Conservation (phyloP, 768 basidiomycete genomes). For the Russula sp. region DNA sequence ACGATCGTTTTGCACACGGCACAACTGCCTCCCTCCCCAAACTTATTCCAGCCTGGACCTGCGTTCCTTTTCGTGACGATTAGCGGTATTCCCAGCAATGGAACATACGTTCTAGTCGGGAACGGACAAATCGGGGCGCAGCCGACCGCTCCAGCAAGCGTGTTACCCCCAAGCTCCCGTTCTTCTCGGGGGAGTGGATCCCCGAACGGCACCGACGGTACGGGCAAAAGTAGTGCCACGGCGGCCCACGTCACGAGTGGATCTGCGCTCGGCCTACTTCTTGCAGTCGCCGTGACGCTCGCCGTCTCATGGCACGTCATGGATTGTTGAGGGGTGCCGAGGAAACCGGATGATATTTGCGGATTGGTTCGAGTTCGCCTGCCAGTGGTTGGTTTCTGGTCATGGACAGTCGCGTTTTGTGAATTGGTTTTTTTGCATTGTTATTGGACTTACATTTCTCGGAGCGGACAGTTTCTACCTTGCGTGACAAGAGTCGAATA, state of each 20-base stretch:
- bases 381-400: too few relatives aligned
- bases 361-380: too few relatives aligned
- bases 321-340: too few relatives aligned
- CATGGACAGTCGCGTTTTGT: too few relatives aligned
- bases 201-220: not conserved
- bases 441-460: too few relatives aligned
- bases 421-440: too few relatives aligned
- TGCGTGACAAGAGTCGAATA: too few relatives aligned
- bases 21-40: slow-evolving; percentile 78
- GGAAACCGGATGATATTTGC: too few relatives aligned
- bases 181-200: not conserved
- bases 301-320: not conserved
- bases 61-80: slow-evolving; percentile 77
- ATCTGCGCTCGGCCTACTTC: not conserved
- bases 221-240: not conserved
- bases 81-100: slow-evolving; percentile 40
- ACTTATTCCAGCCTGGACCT: slow-evolving; percentile 85
- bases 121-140: slow-evolving; percentile 71
- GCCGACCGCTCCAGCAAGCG: slow-evolving; percentile 39
- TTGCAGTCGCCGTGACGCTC: not conserved
- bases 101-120: slow-evolving; percentile 66
- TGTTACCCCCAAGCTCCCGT: slow-evolving; percentile 46
- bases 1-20: slow-evolving; percentile 73
- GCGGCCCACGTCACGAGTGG: not conserved
- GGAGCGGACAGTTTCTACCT: too few relatives aligned